phyloP scores from a whole-genome alignment of 2,329 filamentous ascomycete species.

The Penicillium sclerotiorum region DNA sequence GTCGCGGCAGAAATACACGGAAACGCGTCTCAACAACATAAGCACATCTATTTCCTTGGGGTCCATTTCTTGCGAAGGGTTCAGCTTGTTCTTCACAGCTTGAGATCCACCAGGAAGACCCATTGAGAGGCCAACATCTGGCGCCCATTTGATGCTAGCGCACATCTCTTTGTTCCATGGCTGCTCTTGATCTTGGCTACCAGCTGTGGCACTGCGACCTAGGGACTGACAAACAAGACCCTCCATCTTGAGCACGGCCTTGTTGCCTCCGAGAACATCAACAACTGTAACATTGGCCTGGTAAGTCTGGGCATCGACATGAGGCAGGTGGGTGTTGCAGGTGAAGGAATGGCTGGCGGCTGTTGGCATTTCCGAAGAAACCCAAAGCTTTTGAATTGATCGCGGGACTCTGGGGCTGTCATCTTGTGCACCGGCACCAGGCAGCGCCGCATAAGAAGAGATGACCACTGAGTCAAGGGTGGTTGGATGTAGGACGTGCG shows the following conservation, averaged over 20 bases:
- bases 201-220: not conserved
- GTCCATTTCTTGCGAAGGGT: not conserved
- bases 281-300: not conserved
- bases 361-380: conserved; percentile 3
- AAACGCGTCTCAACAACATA: not conserved
- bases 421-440: not conserved
- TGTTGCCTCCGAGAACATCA: not conserved
- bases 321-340: not conserved
- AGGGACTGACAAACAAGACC: conserved; percentile 5
- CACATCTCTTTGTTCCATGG: not conserved
- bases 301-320: not conserved
- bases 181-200: not conserved
- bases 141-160: not conserved
- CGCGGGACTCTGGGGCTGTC: conserved; percentile 1
- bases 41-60: not conserved
- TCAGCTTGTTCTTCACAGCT: not conserved
- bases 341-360: not conserved
- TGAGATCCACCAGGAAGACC: not conserved
- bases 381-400: conserved; percentile 5
- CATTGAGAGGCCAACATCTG: not conserved
- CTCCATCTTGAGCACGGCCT: not conserved
- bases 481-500: conserved; percentile 16
- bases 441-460: conserved; percentile 1
- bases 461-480: conserved; percentile 12
- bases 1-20: conserved; percentile 4